Evolutionary conservation across 768 basidiomycete genomes (phyloP).

Genomic region (Hirschioporus abietinus): DNA sequence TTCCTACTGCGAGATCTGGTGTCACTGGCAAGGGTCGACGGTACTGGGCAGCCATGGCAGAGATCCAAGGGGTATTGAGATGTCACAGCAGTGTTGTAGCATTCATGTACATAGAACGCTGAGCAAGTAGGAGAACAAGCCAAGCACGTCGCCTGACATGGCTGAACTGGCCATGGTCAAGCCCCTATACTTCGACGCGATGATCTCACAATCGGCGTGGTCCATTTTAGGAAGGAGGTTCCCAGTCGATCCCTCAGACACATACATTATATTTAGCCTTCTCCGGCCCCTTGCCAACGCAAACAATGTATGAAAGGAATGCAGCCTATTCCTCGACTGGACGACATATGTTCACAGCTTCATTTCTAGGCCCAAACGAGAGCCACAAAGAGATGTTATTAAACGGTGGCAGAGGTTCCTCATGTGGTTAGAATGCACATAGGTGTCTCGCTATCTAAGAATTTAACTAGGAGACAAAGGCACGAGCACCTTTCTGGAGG

Average conservation of each 20-base stretch:
- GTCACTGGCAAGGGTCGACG: background rate
- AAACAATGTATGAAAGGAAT: background rate
- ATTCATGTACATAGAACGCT: background rate
- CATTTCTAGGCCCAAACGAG: background rate
- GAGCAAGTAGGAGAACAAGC: background rate
- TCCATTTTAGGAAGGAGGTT: background rate
- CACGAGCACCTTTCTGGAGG: too few species aligned
- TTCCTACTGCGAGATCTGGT: constrained; percentile 1
- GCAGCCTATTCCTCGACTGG: background rate
- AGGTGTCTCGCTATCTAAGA: background rate
- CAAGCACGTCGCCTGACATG: background rate
- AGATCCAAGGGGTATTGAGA: background rate
- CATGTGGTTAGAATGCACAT: background rate
- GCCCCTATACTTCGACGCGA: background rate
- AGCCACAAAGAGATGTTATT: background rate
- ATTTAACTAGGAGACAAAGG: background rate
- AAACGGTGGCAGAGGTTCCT: background rate
- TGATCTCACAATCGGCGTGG: background rate
- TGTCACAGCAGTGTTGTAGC: too few species aligned
- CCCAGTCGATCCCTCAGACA: background rate
- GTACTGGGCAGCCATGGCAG: background rate
- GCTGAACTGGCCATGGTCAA: background rate
- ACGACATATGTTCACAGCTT: background rate
- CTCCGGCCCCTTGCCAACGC: background rate
- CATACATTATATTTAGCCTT: background rate